Evolutionary conservation across 176 grass and related monocot species (phyloP).

Genomic region (Urochloa ruziziensis): DNA sequence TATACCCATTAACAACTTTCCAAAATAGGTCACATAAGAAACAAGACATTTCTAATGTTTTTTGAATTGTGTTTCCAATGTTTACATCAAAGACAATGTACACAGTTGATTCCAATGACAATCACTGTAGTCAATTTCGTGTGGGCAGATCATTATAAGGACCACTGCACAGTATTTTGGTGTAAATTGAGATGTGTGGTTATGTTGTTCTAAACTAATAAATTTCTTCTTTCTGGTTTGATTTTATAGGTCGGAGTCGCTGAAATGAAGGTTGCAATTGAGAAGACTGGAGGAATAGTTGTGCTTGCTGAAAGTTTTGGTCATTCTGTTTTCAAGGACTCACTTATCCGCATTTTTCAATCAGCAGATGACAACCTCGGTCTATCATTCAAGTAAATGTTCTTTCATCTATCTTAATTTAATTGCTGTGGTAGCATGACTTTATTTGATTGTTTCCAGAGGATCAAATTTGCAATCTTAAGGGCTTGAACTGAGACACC

Average conservation of each 20-base stretch:
- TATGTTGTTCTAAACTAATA: constrained; percentile 31
- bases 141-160: not conserved
- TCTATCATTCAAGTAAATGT: constrained; percentile 87
- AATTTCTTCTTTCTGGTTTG: constrained; percentile 23
- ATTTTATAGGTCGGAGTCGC: constrained; percentile 72
- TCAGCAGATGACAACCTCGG: constrained; percentile 75
- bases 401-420: constrained; percentile 14
- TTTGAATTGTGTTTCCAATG: not conserved
- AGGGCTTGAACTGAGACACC: not conserved
- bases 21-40: not conserved
- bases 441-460: not conserved
- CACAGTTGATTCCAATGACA: not conserved
- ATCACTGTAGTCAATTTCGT: not conserved
- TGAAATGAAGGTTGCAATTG: constrained; percentile 97
- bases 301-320: constrained; percentile 98
- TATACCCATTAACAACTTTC: not conserved
- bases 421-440: not conserved
- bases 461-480: not conserved
- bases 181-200: not conserved
- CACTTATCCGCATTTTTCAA: constrained; percentile 74
- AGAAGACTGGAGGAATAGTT: constrained; percentile 86
- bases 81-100: constrained; percentile 7
- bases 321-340: constrained; percentile 95
- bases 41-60: not conserved
- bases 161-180: not conserved